Evolutionary conservation across 306 rosid genomes (phyloP).

Genomic region (Castanopsis chinensis): DNA sequence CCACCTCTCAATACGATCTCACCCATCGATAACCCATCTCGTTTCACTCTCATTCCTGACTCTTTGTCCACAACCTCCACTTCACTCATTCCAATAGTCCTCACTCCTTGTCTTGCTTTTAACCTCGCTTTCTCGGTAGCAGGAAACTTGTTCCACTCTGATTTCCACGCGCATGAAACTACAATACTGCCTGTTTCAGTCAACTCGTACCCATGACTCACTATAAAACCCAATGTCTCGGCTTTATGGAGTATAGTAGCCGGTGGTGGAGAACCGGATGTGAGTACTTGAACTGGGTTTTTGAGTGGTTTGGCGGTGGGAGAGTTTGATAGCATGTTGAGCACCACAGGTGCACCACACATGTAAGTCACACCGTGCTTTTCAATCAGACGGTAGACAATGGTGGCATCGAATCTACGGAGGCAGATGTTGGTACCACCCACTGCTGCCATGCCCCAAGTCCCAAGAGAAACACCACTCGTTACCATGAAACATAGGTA

Average conservation of each 20-base stretch:
- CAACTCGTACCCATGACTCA: too few species aligned
- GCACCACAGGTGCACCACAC: background rate
- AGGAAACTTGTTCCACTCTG: too few species aligned
- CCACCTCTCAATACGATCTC: too few species aligned
- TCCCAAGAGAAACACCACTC: conserved; percentile 22
- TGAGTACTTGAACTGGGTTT: background rate
- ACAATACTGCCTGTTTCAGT: too few species aligned
- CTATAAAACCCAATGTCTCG: too few species aligned
- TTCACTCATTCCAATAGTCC: too few species aligned
- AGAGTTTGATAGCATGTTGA: conserved; percentile 4
- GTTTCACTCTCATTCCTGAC: too few species aligned
- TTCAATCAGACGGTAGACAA: background rate
- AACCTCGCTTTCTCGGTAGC: too few species aligned
- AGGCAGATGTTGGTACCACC: conserved; percentile 25
- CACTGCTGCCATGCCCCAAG: conserved; percentile 12
- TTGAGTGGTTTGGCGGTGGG: background rate
- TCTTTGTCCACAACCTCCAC: too few species aligned
- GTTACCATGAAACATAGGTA: conserved; percentile 15
- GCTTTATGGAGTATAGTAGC: background rate
- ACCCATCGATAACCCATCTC: too few species aligned
- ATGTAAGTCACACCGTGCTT: background rate
- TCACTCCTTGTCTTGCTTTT: too few species aligned
- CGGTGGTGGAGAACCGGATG: conserved; percentile 6
- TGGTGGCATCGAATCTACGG: conserved; percentile 8
- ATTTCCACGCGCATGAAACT: too few species aligned